phyloP scores from a whole-genome alignment of 306 rosid genomes.

The Arachis stenosperma region DNA sequence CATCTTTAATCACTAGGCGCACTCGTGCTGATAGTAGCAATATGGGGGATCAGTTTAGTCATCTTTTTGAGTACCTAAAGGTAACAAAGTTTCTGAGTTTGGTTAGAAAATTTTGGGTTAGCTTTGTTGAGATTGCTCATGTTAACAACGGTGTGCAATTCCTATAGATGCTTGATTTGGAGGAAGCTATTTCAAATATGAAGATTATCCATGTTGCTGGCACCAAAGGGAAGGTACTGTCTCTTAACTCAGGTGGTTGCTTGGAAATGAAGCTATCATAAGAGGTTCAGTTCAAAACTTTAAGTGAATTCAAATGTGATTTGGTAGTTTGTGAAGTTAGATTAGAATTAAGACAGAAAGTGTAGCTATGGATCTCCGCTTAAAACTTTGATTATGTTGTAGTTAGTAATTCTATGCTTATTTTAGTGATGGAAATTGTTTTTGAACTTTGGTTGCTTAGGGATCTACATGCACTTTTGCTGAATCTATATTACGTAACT shows the following conservation, averaged over 20 bases:
- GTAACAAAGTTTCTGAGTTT: constrained; percentile 44
- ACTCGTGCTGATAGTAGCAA: constrained; percentile 83
- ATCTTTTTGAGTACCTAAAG: constrained; percentile 71
- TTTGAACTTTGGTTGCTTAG: constrained; percentile 49
- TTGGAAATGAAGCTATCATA: constrained; percentile 35
- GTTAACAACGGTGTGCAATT: constrained; percentile 15
- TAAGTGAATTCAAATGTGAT: constrained; percentile 2
- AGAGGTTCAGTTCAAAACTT: constrained; percentile 20
- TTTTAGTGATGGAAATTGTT: constrained; percentile 37
- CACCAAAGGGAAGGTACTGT: constrained; percentile 92
- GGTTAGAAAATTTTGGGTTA: not conserved
- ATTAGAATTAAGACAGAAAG: not conserved
- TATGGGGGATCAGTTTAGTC: constrained; percentile 74
- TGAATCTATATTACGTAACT: constrained; percentile 84
- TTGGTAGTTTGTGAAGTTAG: constrained; percentile 15
- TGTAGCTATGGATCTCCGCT: constrained; percentile 23
- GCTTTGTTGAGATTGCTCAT: constrained; percentile 28
- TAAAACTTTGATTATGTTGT: not conserved
- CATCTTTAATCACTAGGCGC: constrained; percentile 81
- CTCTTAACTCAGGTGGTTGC: constrained; percentile 32
- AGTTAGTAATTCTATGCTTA: constrained; percentile 20
- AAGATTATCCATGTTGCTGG: constrained; percentile 98
- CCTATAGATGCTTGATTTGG: constrained; percentile 81
- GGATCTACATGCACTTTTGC: constrained; percentile 96
- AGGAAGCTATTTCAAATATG: constrained; percentile 77